phyloP scores from a whole-genome alignment of 129 eudicot genomes.

The Logfia minima region DNA sequence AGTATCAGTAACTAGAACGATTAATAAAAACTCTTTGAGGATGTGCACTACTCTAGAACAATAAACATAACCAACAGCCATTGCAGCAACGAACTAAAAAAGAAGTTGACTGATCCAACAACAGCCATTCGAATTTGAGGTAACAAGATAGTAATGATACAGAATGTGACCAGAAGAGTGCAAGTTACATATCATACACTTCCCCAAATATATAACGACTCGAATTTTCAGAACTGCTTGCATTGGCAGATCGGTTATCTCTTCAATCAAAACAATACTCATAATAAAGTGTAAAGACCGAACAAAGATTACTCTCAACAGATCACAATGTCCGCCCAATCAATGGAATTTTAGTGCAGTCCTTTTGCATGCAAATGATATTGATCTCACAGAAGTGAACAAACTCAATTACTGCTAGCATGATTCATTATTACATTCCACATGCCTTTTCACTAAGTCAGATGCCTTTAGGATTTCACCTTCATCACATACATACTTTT shows the following conservation, averaged over 20 bases:
- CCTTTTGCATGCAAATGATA: not conserved
- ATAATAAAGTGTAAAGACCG: not conserved
- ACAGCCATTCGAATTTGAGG: not conserved
- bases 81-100: not conserved
- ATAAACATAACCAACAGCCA: not conserved
- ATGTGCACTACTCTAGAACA: slow-evolving; percentile 15
- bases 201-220: not conserved
- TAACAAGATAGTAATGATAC: not conserved
- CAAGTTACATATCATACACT: not conserved
- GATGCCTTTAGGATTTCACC: not conserved
- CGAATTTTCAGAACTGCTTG: not conserved
- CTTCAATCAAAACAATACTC: not conserved
- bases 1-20: slow-evolving; percentile 32
- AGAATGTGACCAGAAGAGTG: not conserved
- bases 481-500: not conserved
- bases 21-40: not conserved
- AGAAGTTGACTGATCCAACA: not conserved
- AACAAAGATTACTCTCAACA: not conserved
- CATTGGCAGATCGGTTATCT: slow-evolving; percentile 7
- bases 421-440: not conserved
- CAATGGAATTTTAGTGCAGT: not conserved
- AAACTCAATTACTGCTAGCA: not conserved
- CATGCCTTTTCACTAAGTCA: not conserved
- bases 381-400: not conserved
- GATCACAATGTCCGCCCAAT: not conserved